Conservation (phyloP, 2,329 filamentous ascomycete genomes). For the Colletotrichum lentis region DNA sequence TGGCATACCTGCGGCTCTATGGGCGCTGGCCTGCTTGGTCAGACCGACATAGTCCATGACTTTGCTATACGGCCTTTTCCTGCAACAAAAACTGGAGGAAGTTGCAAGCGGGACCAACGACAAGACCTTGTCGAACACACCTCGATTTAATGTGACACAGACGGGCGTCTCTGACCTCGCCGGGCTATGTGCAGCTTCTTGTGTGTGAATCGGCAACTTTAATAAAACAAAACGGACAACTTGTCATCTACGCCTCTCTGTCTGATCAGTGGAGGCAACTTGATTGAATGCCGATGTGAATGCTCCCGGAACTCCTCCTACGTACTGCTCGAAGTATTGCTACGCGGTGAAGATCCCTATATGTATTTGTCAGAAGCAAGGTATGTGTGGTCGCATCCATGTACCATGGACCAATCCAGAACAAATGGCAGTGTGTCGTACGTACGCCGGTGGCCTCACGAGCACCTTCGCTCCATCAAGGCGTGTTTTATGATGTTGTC, state of each 20-base stretch:
- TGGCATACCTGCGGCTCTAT: slow-evolving; percentile 6
- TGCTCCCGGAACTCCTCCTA: not conserved
- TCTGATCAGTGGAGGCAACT: not conserved
- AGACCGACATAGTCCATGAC: not conserved
- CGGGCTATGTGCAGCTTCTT: not conserved
- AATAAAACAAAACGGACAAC: slow-evolving; percentile 11
- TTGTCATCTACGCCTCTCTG: not conserved
- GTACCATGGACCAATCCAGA: not conserved
- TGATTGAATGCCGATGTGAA: not conserved
- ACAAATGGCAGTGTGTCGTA: not conserved
- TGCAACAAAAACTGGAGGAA: not conserved
- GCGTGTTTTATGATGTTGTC: no score
- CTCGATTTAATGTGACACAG: slow-evolving; percentile 3
- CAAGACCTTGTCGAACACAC: not conserved
- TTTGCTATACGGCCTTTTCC: not conserved
- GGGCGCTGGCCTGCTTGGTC: not conserved
- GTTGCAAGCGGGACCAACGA: not conserved
- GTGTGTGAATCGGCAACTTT: not conserved
- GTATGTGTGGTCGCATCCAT: not conserved
- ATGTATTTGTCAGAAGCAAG: not conserved
- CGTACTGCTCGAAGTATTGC: not conserved
- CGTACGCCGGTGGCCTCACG: not conserved
- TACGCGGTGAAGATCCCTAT: not conserved
- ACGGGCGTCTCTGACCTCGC: not conserved
- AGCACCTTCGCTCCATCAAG: not conserved